phyloP scores from a whole-genome alignment of 441 rosid species.

The Capsella rubella region DNA sequence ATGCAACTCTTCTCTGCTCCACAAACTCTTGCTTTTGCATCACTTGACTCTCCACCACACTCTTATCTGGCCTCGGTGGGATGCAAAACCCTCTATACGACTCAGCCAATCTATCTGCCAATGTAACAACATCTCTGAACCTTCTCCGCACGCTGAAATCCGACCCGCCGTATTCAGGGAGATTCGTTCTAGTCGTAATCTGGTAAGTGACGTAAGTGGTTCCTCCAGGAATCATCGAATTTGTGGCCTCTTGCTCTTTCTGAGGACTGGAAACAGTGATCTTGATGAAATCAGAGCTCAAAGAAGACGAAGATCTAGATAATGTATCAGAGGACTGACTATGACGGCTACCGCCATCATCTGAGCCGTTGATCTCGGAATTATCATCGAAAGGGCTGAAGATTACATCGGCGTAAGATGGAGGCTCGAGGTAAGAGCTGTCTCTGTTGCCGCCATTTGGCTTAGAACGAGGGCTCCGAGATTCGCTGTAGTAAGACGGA shows the following conservation, averaged over 20 bases:
- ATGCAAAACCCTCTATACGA: conserved; percentile 76
- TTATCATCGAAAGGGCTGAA: conserved; percentile 78
- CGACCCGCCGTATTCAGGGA: conserved; percentile 57
- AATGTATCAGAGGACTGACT: conserved; percentile 52
- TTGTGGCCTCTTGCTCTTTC: conserved; percentile 73
- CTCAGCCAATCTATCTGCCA: conserved; percentile 77
- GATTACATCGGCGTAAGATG: conserved; percentile 77
- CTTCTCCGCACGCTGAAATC: conserved; percentile 81
- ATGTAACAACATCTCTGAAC: conserved; percentile 75
- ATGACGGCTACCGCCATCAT: conserved; percentile 46
- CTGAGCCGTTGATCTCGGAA: conserved; percentile 60
- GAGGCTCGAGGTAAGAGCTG: conserved; percentile 75
- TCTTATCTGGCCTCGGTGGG: conserved; percentile 88
- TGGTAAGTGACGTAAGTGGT: conserved; percentile 68
- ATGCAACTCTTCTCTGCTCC: conserved; percentile 78
- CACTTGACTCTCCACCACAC: conserved; percentile 83
- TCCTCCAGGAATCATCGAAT: conserved; percentile 80
- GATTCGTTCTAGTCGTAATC: conserved; percentile 78
- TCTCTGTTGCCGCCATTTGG: conserved; percentile 40
- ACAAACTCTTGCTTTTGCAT: conserved; percentile 94
- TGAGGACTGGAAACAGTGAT: conserved; percentile 85
- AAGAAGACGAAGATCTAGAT: conserved; percentile 61
- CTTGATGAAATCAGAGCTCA: conserved; percentile 56
- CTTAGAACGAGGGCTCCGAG: conserved; percentile 43
- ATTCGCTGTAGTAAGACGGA: conserved; percentile 43